Conservation (phyloP, 768 basidiomycete genomes). For the Boletus fagicola region DNA sequence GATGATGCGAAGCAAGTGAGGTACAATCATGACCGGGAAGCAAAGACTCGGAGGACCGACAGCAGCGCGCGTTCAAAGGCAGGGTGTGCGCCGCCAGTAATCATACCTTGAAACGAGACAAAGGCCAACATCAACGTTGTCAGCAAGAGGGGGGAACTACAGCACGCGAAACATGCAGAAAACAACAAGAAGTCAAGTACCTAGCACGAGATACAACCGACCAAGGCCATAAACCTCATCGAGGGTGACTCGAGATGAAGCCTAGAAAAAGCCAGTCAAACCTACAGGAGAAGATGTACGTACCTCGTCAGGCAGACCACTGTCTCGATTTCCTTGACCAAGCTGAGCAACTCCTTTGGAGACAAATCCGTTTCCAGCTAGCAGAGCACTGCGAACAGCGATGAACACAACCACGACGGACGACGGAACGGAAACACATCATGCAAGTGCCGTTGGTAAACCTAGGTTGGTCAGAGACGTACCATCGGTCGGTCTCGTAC, state of each 20-base stretch:
- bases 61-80: constrained; percentile 5
- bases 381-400: neutral
- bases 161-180: too few species aligned
- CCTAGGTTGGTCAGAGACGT: constrained; percentile 67
- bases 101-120: constrained; percentile 4
- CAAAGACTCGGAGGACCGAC: too few species aligned
- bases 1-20: too few species aligned
- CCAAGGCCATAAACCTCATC: neutral
- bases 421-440: constrained; percentile 46
- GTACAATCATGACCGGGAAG: too few species aligned
- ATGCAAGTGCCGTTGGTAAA: constrained; percentile 76
- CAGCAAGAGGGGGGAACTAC: too few species aligned
- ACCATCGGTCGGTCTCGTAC: too few species aligned
- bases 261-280: neutral
- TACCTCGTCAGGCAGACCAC: too few species aligned
- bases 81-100: constrained; percentile 8
- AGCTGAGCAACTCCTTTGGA: neutral
- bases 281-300: neutral
- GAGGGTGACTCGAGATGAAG: neutral
- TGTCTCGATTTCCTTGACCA: neutral
- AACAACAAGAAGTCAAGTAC: neutral
- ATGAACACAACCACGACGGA: neutral
- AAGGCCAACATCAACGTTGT: neutral
- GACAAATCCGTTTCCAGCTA: constrained; percentile 56
- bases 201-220: neutral